Conservation (phyloP, 2,329 filamentous ascomycete species). For the Epicoccum sorghinum region DNA sequence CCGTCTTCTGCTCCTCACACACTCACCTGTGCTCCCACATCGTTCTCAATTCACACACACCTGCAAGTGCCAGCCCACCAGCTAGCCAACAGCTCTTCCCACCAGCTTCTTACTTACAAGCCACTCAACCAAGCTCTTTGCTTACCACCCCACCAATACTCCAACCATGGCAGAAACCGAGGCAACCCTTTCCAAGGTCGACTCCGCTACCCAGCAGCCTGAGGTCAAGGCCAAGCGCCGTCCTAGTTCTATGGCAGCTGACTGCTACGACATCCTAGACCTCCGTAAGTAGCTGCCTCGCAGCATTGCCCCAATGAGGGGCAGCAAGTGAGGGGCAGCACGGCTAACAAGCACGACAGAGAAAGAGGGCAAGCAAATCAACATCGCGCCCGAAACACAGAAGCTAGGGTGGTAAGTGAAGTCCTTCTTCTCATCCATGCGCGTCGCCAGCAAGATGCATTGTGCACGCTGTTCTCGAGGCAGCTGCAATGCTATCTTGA, state of each 20-base stretch:
- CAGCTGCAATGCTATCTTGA: not conserved
- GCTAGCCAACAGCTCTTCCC: conserved; percentile 19
- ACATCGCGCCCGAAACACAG: conserved; percentile 82
- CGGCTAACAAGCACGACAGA: conserved; percentile 60
- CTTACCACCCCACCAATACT: conserved; percentile 15
- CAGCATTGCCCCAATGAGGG: conserved; percentile 20
- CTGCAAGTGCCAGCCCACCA: conserved; percentile 19
- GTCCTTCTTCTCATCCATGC: not conserved
- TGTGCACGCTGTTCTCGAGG: not conserved
- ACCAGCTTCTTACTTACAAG: not conserved
- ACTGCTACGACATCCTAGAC: conserved; percentile 83
- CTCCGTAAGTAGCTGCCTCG: conserved; percentile 66
- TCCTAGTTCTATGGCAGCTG: conserved; percentile 73
- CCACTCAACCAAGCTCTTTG: conserved; percentile 13
- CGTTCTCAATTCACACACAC: conserved; percentile 12
- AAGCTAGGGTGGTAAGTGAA: conserved; percentile 80
- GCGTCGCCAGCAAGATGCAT: not conserved
- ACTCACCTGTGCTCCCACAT: conserved; percentile 30
- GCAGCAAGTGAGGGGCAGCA: conserved; percentile 33
- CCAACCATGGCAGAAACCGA: conserved; percentile 58
- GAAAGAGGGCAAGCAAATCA: conserved; percentile 71
- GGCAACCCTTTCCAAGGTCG: conserved; percentile 78
- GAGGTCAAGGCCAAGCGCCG: conserved; percentile 68
- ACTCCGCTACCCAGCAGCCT: conserved; percentile 81
- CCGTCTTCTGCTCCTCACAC: conserved; percentile 33